A percentile compares a stretch with the other conserved stretches of the same genome.
phyloP scores from a whole-genome alignment of 257 asterid genomes.

The Scutellaria galericulata region DNA sequence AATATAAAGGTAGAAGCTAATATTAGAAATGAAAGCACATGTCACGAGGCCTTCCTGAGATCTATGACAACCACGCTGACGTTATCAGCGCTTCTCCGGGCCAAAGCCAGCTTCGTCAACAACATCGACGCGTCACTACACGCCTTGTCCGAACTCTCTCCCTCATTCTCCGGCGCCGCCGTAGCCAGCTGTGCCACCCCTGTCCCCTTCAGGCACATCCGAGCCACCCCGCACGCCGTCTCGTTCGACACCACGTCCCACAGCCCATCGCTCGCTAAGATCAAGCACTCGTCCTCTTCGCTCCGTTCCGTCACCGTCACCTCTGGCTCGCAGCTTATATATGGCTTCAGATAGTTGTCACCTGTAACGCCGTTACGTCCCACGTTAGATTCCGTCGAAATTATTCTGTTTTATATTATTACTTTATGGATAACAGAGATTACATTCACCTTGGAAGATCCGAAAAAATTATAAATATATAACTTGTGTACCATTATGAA shows the following conservation, averaged over 20 bases:
- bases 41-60: conserved; percentile 46
- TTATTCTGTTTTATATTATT: background rate
- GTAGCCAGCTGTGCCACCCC: background rate
- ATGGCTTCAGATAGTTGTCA: conserved; percentile 75
- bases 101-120: conserved; percentile 71
- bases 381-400: too few species aligned
- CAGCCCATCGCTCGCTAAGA: conserved; percentile 79
- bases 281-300: conserved; percentile 68
- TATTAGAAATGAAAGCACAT: background rate
- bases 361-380: conserved; percentile 35
- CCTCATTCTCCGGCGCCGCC: conserved; percentile 9
- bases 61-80: conserved; percentile 71
- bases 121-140: conserved; percentile 67
- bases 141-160: conserved; percentile 43
- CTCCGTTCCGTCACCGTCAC: conserved; percentile 63
- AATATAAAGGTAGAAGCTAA: background rate
- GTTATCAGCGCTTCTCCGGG: conserved; percentile 67
- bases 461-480: too few species aligned
- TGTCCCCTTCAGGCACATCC: conserved; percentile 58
- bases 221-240: conserved; percentile 66
- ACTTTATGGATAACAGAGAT: background rate
- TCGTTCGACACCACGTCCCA: conserved; percentile 87
- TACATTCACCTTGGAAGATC: too few species aligned
- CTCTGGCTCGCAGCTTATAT: conserved; percentile 74
- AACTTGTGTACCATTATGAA: too few species aligned